Evolutionary conservation across 805 yeast species (phyloP), one percentile per base, ranked within the genome.

Genomic region (Lipomyces oligophaga): DNA sequence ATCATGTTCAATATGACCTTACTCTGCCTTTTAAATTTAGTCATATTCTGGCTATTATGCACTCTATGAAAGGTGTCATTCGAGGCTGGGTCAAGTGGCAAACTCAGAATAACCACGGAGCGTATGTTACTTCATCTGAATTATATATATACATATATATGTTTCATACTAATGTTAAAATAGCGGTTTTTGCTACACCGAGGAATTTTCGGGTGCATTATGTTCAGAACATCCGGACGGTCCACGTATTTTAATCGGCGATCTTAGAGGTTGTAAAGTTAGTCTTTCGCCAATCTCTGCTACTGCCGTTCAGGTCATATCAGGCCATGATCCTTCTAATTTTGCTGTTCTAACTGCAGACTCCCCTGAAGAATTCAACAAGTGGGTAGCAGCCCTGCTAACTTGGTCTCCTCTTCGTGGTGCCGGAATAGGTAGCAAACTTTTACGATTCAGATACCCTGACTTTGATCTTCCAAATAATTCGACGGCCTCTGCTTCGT

Each of bases 261-360:
- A 52, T 36, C 50, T 52, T n/a, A 41, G 56, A 15, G 56, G 56
- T 10, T 52, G 56, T 41, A 38, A 32, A n/a, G 50, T 52, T 21
- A 16, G 40, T 3, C 38, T 49, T n/a, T 34, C 52, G 15, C 33
- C 46, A 7, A 24, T 26, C 16, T 47, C 54, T 15, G 10, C 46
- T 5, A 49, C 50, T 10, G 50, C 55, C 2, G 39, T 52, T 28
- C 41, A 38, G 32, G 49, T 52, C 11, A 27, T 34, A 8, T 40
- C 47, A 21, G 42, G 41, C 33, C 37, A 43, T 5, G 55, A 49
- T 30, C 41, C 55, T 2, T 35, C 41, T 6, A 32, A 21, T 19
- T 52, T 35, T 34, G 44, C 42, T 5, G 40, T 52, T 19, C 33
- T 52, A 18, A 49, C 41, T n/a, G 39, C 47, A 8, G 55, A 34